Evolutionary conservation across 495 filamentous ascomycete species (phyloP).

Genomic region (Trichodelitschia bisporula): DNA sequence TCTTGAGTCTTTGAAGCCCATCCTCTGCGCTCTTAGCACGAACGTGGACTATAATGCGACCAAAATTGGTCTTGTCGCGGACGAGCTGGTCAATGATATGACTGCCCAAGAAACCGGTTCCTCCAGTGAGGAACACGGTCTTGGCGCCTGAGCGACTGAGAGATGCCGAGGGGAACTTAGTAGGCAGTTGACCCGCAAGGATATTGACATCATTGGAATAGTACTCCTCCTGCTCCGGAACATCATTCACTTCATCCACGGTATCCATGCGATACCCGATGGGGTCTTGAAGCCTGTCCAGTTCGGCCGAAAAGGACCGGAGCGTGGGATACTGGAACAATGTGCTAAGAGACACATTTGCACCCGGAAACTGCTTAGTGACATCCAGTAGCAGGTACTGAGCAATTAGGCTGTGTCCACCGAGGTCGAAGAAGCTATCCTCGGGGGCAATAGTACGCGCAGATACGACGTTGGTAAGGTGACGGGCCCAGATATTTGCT

Average conservation of each 20-base stretch:
- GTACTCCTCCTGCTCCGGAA: constrained; percentile 25
- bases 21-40: constrained; percentile 32
- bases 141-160: constrained; percentile 10
- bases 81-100: constrained; percentile 60
- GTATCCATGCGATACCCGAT: constrained; percentile 6
- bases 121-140: constrained; percentile 68
- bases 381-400: constrained; percentile 63
- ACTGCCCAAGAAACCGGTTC: constrained; percentile 75
- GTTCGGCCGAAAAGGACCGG: constrained; percentile 42
- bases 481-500: constrained; percentile 38
- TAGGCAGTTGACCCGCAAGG: constrained; percentile 25
- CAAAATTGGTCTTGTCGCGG: too few species aligned
- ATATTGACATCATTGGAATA: constrained; percentile 40
- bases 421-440: constrained; percentile 64
- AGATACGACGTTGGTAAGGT: constrained; percentile 15
- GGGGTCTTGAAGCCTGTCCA: constrained; percentile 25
- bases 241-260: too few species aligned
- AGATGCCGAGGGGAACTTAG: constrained; percentile 12
- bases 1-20: constrained; percentile 23
- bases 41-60: constrained; percentile 56
- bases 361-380: constrained; percentile 31
- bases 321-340: constrained; percentile 61
- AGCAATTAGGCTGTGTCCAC: constrained; percentile 69
- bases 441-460: constrained; percentile 36
- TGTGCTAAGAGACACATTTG: constrained; percentile 47